Evolutionary conservation across 73 alveolate genomes (phyloP).

Genomic region (Paraurostyla sp.): DNA sequence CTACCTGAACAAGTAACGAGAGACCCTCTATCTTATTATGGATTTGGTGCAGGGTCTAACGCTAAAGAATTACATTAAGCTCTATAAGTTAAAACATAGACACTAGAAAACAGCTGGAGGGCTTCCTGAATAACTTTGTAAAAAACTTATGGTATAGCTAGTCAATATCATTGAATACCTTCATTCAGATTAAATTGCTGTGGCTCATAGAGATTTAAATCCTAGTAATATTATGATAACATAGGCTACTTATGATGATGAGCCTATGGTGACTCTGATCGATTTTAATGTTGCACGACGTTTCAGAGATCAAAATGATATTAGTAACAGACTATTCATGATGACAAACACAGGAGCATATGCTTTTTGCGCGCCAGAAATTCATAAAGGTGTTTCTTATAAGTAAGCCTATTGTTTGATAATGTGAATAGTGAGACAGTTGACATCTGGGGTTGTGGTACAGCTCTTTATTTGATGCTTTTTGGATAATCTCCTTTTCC

Average conservation of each 20-base stretch:
- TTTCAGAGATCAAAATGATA: background rate
- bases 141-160: background rate
- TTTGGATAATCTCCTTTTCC: constrained; percentile 18
- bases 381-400: background rate
- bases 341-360: constrained; percentile 37
- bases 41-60: constrained; percentile 17
- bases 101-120: background rate
- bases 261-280: background rate
- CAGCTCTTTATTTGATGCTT: constrained; percentile 19
- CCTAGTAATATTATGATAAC: constrained; percentile 16
- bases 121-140: constrained; percentile 9
- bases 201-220: constrained; percentile 26
- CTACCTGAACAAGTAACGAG: background rate
- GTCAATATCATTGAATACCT: background rate
- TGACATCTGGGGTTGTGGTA: constrained; percentile 37
- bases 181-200: constrained; percentile 21
- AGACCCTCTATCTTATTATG: constrained; percentile 22
- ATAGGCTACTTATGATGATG: background rate
- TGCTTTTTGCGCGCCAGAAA: constrained; percentile 20
- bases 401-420: background rate
- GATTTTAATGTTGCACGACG: constrained; percentile 28
- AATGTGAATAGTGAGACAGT: background rate
- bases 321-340: background rate
- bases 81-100: constrained; percentile 8
- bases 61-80: constrained; percentile 2